A percentile compares a stretch with the other conserved stretches of the same genome.
These are phyloP conservation scores for Collariella sp. DNA, from an alignment of 495 filamentous ascomycete species.

Conservation along the genomic window DNA sequence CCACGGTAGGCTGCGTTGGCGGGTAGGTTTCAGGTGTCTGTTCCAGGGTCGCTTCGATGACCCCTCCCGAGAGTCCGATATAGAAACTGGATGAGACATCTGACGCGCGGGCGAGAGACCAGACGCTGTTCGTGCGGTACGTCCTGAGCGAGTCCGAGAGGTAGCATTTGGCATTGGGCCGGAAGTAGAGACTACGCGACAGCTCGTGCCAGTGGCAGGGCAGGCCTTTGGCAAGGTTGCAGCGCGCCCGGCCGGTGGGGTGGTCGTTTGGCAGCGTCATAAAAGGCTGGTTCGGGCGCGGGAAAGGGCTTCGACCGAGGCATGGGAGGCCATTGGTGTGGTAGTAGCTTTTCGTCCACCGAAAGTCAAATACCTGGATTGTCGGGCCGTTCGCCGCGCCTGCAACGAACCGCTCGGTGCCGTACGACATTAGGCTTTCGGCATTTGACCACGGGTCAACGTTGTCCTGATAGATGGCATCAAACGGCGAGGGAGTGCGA, in stretches of 20 bases:
- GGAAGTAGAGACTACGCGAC: slow-evolving; percentile 32
- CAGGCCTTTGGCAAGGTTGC: slow-evolving; percentile 21
- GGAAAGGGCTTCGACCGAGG: slow-evolving; percentile 24
- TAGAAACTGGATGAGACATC: slow-evolving; percentile 37
- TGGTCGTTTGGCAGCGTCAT: slow-evolving; percentile 7
- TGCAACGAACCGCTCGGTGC: slow-evolving; percentile 34
- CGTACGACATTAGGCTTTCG: slow-evolving; percentile 35
- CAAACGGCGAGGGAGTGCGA: slow-evolving; percentile 28
- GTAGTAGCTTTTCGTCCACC: slow-evolving; percentile 37
- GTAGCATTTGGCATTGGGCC: slow-evolving; percentile 38
- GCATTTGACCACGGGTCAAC: slow-evolving; percentile 32
- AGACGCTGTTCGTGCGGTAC: slow-evolving; percentile 22
- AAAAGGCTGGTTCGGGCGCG: slow-evolving; percentile 29
- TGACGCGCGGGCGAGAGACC: slow-evolving; percentile 35
- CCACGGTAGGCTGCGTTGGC: neutral
- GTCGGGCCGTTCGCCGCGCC: slow-evolving; percentile 29
- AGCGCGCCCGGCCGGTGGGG: slow-evolving; percentile 4
- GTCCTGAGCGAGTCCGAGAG: slow-evolving; percentile 16
- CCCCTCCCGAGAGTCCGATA: slow-evolving; percentile 31
- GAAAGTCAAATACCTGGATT: slow-evolving; percentile 43
- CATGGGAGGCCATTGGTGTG: slow-evolving; percentile 38
- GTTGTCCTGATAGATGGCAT: slow-evolving; percentile 38
- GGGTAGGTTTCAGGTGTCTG: slow-evolving; percentile 11
- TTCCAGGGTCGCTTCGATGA: slow-evolving; percentile 31
- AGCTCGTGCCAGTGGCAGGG: slow-evolving; percentile 37